Evolutionary conservation across 495 filamentous ascomycete genomes (phyloP), one percentile per base, ranked within the genome.

Genomic region (Tricharina praecox): DNA sequence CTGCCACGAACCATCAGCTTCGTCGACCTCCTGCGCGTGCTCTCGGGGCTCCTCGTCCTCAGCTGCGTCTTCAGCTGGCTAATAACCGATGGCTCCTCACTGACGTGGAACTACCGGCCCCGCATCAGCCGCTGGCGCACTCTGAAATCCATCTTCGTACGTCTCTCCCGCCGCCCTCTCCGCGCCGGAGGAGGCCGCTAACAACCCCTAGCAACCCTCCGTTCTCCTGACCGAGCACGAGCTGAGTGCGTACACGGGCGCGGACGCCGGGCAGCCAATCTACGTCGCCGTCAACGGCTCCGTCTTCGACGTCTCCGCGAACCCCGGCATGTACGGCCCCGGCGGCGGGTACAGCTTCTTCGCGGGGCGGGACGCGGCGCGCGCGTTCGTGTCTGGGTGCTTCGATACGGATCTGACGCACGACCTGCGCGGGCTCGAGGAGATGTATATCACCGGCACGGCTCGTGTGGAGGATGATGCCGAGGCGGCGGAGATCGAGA

Each of bases 321-420:
- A 80, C 51, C 75, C 70, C 0, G 64, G 67, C 16, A 76, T 80
- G 53, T 97, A 99, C 72, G 88, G 90, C 1, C 84, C 86, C 0
- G 87, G 84, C 15, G 92, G 90, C 2, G 73, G 71, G 37, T 99
- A 99, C 70, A 69, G 76, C 44, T 81, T 82, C 67, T 94, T 99
- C 64, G 70, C 85, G 0, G 90, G 90, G 24, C 68, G 70, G 15
- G 90, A 99, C 64, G 90, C 90, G 4, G 75, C 82, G 2, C 79
- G 90, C 23, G 83, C 81, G 3, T 99, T 85, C 65, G 77, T 99
- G n/a, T 94, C 90, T n/a, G 84, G 83, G 1, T 99, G 90, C 62
- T 99, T 99, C 69, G 66, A 74, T 24, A 78, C 81, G 40, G 88
- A 96, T 67, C 66, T 80, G 30, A 92, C 78, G 3, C 64, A 76